These are phyloP conservation scores for Gliomastix tumulicola DNA, from an alignment of 2,329 filamentous ascomycete genomes.

Conservation along the genomic window DNA sequence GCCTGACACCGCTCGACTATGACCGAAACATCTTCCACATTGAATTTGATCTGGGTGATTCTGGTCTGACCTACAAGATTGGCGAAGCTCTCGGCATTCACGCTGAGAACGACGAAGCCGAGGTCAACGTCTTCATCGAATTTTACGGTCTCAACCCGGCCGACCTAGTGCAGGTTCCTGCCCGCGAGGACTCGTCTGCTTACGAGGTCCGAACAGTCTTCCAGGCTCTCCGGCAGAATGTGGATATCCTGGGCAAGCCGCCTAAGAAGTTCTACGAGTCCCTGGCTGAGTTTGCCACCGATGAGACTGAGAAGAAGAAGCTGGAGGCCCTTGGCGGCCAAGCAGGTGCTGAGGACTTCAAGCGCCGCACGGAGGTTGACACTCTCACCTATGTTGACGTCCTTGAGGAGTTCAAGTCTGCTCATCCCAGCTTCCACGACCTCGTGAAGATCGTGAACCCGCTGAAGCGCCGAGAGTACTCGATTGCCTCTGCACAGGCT, in stretches of 20 bases:
- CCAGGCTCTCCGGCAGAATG: constrained; percentile 84
- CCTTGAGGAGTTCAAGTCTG: constrained; percentile 81
- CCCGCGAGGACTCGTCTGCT: constrained; percentile 66
- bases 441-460: constrained; percentile 81
- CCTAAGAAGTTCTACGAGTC: constrained; percentile 97
- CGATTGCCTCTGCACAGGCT: constrained; percentile 95
- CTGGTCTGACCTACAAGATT: constrained; percentile 92
- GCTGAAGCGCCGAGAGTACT: constrained; percentile 96
- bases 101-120: constrained; percentile 77
- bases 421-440: constrained; percentile 81
- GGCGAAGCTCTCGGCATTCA: constrained; percentile 96
- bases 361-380: constrained; percentile 84
- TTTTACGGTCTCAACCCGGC: constrained; percentile 80
- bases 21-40: constrained; percentile 99
- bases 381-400: constrained; percentile 88
- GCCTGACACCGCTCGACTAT: constrained; percentile 80
- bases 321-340: constrained; percentile 70
- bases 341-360: constrained; percentile 84
- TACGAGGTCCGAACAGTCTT: constrained; percentile 87
- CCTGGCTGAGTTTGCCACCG: constrained; percentile 76
- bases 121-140: constrained; percentile 80
- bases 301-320: constrained; percentile 75
- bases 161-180: constrained; percentile 85
- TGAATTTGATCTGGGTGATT: constrained; percentile 89
- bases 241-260: constrained; percentile 94